These are phyloP conservation scores for Metarhizium humberi DNA, from an alignment of 2,329 filamentous ascomycete genomes.

Conservation along the genomic window DNA sequence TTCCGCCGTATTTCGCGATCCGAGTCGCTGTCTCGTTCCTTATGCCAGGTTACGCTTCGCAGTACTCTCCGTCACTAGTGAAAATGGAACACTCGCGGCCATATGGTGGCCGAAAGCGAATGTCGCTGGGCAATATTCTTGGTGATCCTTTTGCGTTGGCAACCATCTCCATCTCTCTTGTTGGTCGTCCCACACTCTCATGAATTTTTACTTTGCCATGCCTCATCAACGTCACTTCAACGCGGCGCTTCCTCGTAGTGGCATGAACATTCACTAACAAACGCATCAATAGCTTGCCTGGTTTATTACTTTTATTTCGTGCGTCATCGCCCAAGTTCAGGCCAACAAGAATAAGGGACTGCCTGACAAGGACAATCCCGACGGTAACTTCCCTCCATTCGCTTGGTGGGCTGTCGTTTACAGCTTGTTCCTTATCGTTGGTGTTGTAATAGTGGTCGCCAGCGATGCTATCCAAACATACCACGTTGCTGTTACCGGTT, in stretches of 20 bases:
- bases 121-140: conserved; percentile 68
- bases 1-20: not conserved
- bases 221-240: not conserved
- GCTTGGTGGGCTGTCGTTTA: conserved; percentile 89
- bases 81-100: conserved; percentile 69
- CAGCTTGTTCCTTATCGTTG: conserved; percentile 73
- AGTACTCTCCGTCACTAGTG: conserved; percentile 62
- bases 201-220: not conserved
- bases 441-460: conserved; percentile 73
- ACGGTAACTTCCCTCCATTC: conserved; percentile 63
- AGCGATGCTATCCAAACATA: conserved; percentile 81
- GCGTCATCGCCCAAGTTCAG: conserved; percentile 60
- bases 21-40: conserved; percentile 19
- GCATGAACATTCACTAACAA: not conserved
- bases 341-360: conserved; percentile 20
- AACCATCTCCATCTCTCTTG: conserved; percentile 82
- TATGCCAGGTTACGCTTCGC: conserved; percentile 70
- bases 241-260: not conserved
- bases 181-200: conserved; percentile 39
- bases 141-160: conserved; percentile 94
- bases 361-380: conserved; percentile 8
- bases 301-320: conserved; percentile 84
- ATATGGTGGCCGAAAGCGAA: conserved; percentile 52
- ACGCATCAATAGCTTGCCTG: conserved; percentile 64
- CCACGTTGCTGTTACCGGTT: conserved; percentile 84